Conservation (phyloP, 495 filamentous ascomycete species). For the Glonium stellatum region DNA sequence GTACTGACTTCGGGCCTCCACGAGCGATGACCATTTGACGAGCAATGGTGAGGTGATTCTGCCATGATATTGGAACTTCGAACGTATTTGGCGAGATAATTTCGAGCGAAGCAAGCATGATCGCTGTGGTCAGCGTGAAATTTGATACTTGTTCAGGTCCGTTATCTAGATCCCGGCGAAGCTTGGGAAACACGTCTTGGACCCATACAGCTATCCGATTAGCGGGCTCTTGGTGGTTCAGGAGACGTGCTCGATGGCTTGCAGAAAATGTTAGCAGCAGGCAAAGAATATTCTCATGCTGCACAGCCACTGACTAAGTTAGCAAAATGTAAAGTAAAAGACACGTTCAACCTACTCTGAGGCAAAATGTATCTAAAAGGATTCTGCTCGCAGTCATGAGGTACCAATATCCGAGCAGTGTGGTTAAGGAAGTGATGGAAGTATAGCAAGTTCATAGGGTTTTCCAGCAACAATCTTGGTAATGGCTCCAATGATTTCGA, state of each 20-base stretch:
- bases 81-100: conserved; percentile 82
- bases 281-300: conserved; percentile 62
- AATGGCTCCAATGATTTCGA: conserved; percentile 59
- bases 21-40: conserved; percentile 68
- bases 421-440: conserved; percentile 77
- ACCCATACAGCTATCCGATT: conserved; percentile 75
- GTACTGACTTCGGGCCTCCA: conserved; percentile 50
- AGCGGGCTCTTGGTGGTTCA: conserved; percentile 66
- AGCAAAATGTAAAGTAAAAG: conserved; percentile 4
- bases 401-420: conserved; percentile 66
- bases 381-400: conserved; percentile 69
- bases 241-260: conserved; percentile 69
- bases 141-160: conserved; percentile 52
- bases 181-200: conserved; percentile 66
- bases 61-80: conserved; percentile 66
- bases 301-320: conserved; percentile 53
- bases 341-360: conserved; percentile 46
- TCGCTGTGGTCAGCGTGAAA: conserved; percentile 71
- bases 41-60: conserved; percentile 68
- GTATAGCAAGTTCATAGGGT: conserved; percentile 72
- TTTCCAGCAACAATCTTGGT: conserved; percentile 49
- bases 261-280: conserved; percentile 77
- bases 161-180: conserved; percentile 54
- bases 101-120: conserved; percentile 79
- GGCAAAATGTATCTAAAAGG: conserved; percentile 66